Evolutionary conservation across 2,329 filamentous ascomycete species (phyloP), one percentile per base, ranked within the genome.

Genomic region (Acrocalymma vagum): DNA sequence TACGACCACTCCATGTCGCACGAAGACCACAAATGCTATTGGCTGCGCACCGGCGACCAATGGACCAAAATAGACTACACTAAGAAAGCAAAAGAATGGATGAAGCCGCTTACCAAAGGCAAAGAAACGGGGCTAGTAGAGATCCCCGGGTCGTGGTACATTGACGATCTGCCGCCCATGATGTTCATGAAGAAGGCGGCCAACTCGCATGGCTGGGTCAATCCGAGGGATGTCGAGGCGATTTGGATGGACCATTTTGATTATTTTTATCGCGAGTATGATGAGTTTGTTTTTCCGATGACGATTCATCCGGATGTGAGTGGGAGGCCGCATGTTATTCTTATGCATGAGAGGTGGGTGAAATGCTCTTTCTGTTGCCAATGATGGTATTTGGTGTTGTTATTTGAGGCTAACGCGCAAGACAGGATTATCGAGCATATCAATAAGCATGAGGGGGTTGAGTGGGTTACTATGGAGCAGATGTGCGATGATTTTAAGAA

Each of bases 201-300:
- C 1, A 87, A 87, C 54, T 80, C 75, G n/a, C 84, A 87, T 56
- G 85, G 85, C 6, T 86, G 71, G 71, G 73, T 77, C 3, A 73
- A 75, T 42, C 71, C 78, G 1, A 69, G 78, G n/a, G 81, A 84
- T 45, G 77, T 86, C 2, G 82, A 87, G 55, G 81, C 84, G 22
- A 77, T 86, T 22, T 86, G 83, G 83, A 71, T 78, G 53, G 82
- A 86, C 45, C 82, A 86, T 49, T 87, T 87, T 44, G 79, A 85
- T 54, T 90, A 89, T 67, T 89, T 87, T 58, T 90, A 90, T 63
- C 76, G 86, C 18, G 85, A 90, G 65, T 86, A 88, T 48, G 86
- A 90, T 53, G 84, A 88, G 53, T 90, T 90, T 48, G 80, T 89
- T 36, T 90, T 90, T 55, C 86, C 87, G 0, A 86, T 90, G 67